These are phyloP conservation scores for Citrus maxima DNA, from an alignment of 345 rosid species.

Conservation along the genomic window DNA sequence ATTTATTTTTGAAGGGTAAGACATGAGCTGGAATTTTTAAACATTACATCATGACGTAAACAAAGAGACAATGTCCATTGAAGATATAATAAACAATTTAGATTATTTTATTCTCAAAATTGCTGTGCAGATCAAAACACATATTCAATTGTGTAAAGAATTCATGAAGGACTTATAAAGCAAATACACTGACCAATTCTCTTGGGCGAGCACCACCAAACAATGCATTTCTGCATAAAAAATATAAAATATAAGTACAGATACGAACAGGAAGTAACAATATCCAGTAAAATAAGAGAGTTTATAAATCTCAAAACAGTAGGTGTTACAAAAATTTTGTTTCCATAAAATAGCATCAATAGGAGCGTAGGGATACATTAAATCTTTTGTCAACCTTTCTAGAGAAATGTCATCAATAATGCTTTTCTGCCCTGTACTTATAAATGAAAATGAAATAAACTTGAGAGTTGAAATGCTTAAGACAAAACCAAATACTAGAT, in stretches of 20 bases:
- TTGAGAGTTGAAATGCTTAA: not conserved
- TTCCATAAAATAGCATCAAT: too few relatives aligned
- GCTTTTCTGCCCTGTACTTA: too few relatives aligned
- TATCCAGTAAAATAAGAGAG: not conserved
- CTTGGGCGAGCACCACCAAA: slow-evolving; percentile 90
- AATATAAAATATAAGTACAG: slow-evolving; percentile 12
- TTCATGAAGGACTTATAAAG: not conserved
- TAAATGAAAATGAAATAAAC: not conserved
- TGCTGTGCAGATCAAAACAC: not conserved
- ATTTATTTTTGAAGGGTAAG: not conserved
- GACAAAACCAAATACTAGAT: not conserved
- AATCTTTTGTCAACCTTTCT: too few relatives aligned
- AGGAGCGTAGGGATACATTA: too few relatives aligned
- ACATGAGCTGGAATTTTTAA: not conserved
- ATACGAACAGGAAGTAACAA: not conserved
- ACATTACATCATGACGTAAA: not conserved
- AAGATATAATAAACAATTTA: not conserved
- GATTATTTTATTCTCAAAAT: not conserved
- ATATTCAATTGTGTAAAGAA: not conserved
- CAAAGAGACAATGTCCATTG: not conserved
- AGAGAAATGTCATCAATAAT: too few relatives aligned
- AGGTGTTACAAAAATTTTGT: not conserved
- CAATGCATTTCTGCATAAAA: slow-evolving; percentile 56
- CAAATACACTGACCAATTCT: slow-evolving; percentile 58
- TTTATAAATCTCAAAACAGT: not conserved